Conservation (phyloP, 306 rosid genomes). For the Calophaca sinica region DNA sequence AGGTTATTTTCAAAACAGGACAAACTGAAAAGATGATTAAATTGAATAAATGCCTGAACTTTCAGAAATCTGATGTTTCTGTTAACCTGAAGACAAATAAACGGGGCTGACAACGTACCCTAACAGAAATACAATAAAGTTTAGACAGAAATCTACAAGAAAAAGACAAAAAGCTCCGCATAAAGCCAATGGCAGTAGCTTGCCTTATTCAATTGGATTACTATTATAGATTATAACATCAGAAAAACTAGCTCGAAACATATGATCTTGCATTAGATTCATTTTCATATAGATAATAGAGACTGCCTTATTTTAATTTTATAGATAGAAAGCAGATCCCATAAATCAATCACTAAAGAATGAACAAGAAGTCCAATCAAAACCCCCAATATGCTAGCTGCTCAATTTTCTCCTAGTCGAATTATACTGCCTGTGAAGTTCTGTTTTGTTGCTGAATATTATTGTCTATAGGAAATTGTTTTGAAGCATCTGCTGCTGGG, state of each 20-base stretch:
- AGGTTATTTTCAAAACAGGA: background rate
- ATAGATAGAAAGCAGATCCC: no score
- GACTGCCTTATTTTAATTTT: no score
- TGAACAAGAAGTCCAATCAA: no score
- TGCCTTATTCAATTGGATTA: constrained; percentile 37
- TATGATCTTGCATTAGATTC: constrained; percentile 28
- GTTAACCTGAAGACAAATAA: no score
- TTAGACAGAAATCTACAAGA: no score
- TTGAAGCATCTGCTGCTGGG: constrained; percentile 69
- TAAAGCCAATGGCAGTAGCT: constrained; percentile 17
- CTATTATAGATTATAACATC: background rate
- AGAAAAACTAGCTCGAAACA: background rate
- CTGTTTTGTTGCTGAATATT: constrained; percentile 52
- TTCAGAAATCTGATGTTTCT: constrained; percentile 20
- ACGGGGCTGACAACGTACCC: background rate
- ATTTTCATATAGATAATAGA: constrained; percentile 1
- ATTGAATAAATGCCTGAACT: background rate
- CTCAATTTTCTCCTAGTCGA: background rate
- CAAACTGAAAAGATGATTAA: background rate
- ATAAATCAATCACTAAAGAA: no score
- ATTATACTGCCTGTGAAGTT: constrained; percentile 50
- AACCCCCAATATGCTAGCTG: no score
- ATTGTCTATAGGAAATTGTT: constrained; percentile 56
- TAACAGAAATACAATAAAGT: background rate
- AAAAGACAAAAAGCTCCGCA: background rate